Percentiles rank a stretch among this genome's conserved stretches.
Evolutionary conservation across 140 eudicot genomes (phyloP).

Genomic region (Ambrosia hybrid): DNA sequence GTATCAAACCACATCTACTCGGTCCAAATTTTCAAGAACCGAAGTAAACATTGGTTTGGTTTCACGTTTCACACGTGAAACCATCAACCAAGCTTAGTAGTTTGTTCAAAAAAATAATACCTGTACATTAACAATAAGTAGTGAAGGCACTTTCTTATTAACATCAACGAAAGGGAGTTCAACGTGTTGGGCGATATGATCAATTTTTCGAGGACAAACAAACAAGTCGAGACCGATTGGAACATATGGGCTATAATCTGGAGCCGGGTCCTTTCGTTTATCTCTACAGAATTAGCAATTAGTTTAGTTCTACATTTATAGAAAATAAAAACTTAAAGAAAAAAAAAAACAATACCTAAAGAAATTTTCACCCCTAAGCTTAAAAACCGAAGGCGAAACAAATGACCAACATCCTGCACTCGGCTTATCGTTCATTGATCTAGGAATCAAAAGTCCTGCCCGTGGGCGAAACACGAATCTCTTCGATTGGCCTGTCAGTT

Average conservation of each 20-base stretch:
- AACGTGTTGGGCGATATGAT: conserved; percentile 75
- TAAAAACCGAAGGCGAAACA: conserved; percentile 72
- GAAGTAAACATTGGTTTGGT: neutral
- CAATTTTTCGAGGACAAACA: conserved; percentile 59
- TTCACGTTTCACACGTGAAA: neutral
- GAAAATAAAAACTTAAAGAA: neutral
- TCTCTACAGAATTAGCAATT: conserved; percentile 49
- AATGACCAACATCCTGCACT: conserved; percentile 60
- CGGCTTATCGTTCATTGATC: conserved; percentile 40
- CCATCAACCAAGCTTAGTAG: neutral
- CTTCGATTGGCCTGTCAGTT: conserved; percentile 44
- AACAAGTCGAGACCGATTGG: conserved; percentile 77
- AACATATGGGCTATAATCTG: conserved; percentile 63
- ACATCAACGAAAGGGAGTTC: conserved; percentile 56
- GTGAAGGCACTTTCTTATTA: conserved; percentile 51
- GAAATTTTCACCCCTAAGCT: conserved; percentile 70
- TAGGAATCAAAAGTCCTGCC: conserved; percentile 55
- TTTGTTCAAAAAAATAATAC: conserved; percentile 31
- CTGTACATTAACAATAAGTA: conserved; percentile 87
- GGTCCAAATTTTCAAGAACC: neutral
- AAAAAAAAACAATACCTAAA: conserved; percentile 56
- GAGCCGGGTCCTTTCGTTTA: conserved; percentile 61
- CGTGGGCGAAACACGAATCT: conserved; percentile 48
- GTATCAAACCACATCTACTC: too few relatives aligned
- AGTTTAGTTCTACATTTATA: neutral